Percentiles rank a stretch among this genome's conserved stretches.
These are phyloP conservation scores for Isabelozyma pseudorhagii DNA, from an alignment of 805 yeast genomes.

Conservation along the genomic window DNA sequence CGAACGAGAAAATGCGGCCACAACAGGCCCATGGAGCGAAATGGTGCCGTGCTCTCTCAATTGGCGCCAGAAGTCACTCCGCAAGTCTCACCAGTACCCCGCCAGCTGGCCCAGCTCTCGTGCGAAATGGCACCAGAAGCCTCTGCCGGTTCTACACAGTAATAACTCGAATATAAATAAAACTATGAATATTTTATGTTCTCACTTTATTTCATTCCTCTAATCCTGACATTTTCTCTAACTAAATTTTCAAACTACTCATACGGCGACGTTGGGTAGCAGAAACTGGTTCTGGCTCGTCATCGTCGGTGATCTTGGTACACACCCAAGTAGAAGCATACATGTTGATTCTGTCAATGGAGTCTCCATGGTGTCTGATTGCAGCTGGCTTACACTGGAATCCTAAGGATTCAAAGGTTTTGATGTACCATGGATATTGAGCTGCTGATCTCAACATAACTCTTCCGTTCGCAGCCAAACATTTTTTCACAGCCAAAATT, in stretches of 20 bases:
- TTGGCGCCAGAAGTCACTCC: no score
- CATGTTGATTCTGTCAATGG: constrained; percentile 82
- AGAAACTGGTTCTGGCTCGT: constrained; percentile 3
- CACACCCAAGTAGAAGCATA: constrained; percentile 89
- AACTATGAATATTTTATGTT: background rate
- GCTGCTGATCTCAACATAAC: constrained; percentile 78
- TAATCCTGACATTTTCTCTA: background rate
- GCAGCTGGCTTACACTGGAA: constrained; percentile 70
- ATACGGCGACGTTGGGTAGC: constrained; percentile 36
- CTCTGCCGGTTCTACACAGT: no score
- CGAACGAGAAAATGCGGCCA: no score
- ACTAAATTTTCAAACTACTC: constrained; percentile 41
- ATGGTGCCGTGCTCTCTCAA: no score
- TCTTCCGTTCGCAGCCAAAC: constrained; percentile 65
- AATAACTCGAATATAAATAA: no score
- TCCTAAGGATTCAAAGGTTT: constrained; percentile 63
- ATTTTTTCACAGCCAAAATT: constrained; percentile 58
- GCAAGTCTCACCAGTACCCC: no score
- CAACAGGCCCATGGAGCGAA: no score
- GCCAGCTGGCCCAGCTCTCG: no score
- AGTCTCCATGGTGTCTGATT: constrained; percentile 55
- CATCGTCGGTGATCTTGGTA: constrained; percentile 39
- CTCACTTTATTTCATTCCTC: background rate
- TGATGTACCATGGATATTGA: constrained; percentile 72
- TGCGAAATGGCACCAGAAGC: no score